Base-by-base conservation (phyloP, 108 stramenopile species). In the Aurantiochytrium sp. region DNA sequence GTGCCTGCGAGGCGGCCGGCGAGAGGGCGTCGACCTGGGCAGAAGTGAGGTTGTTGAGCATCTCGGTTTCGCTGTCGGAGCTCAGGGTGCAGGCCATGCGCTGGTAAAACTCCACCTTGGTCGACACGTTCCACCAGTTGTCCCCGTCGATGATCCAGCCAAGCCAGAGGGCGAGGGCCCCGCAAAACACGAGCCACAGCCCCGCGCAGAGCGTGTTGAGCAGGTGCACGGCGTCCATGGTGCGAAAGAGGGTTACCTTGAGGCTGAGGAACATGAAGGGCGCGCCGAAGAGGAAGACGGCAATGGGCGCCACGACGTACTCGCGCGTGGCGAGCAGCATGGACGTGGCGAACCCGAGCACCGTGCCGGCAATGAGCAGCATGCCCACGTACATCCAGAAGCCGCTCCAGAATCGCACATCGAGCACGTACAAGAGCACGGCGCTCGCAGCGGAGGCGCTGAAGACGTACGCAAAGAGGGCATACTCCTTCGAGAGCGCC, bases 261-360 rank as follows among this genome's bases (percentile, higher is more conserved):
- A 81, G 45, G 24, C 73, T 48, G 42, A 81, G 39, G 12, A 81
- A 48, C 21, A 81, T 6, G 12, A 81, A 48, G 27, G 73, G 73
- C 17, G 73, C 73, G 45, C 73, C 73, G 32, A 81, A 81, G 73
- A 81, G 73, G 30, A 81, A 81, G 73, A 81, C 42, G 27, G 42
- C 73, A 2, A 81, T 81, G 24, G 73, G 73, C 6, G 73, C 73
- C 39, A 81, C 45, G 42, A 81, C 73, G 45, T 48, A 81, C 6
- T 22, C 73, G n/a, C 30, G n/a, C 27, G 73, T 81, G 73, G 73
- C 73, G 10, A 81, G 30, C 21, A 81, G 73, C 42, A 48, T 48
- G 30, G 73, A 12, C 21, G 30, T 30, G 0, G 24, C 12, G 30
- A 48, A 81, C 10, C 73, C 73, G 0, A 81, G 1, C 3, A 81